phyloP scores from a whole-genome alignment of 345 rosid genomes.

The Syzygium oleosum region DNA sequence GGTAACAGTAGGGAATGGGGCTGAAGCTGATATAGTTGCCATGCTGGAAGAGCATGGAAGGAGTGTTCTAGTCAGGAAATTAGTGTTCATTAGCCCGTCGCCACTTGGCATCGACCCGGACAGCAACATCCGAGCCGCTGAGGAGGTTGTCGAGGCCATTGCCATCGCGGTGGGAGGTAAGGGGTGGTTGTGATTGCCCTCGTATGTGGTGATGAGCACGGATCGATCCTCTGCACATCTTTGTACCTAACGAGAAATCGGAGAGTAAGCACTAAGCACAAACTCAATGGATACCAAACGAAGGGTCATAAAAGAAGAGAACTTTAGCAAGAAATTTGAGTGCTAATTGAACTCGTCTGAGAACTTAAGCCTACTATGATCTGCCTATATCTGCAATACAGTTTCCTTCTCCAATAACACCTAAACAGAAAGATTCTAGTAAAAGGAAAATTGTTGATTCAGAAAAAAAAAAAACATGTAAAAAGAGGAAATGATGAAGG shows the following conservation, averaged over 20 bases:
- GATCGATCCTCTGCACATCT: slow-evolving; percentile 87
- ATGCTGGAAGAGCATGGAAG: slow-evolving; percentile 90
- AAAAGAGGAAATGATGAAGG: background rate
- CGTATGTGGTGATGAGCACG: slow-evolving; percentile 81
- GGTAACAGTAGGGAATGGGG: slow-evolving; percentile 95
- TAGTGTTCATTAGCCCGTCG: slow-evolving; percentile 62
- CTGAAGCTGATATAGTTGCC: slow-evolving; percentile 94
- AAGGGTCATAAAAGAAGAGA: background rate
- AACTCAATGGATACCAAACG: background rate
- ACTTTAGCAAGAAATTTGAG: background rate
- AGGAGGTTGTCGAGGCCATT: slow-evolving; percentile 89
- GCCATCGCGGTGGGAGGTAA: slow-evolving; percentile 87
- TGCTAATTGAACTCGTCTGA: background rate
- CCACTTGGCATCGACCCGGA: slow-evolving; percentile 83
- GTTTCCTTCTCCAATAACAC: background rate
- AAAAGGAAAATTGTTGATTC: background rate
- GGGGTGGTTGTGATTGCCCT: slow-evolving; percentile 94
- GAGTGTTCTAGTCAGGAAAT: slow-evolving; percentile 60
- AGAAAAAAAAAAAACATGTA: background rate
- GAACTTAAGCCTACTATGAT: background rate
- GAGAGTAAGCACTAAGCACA: background rate
- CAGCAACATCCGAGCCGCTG: slow-evolving; percentile 76
- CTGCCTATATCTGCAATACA: background rate
- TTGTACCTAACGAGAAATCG: slow-evolving; percentile 45
- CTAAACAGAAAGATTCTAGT: background rate